Evolutionary conservation across 2,329 filamentous ascomycete genomes (phyloP), one percentile per base, ranked within the genome.

Genomic region (Podosphaera aphanis): DNA sequence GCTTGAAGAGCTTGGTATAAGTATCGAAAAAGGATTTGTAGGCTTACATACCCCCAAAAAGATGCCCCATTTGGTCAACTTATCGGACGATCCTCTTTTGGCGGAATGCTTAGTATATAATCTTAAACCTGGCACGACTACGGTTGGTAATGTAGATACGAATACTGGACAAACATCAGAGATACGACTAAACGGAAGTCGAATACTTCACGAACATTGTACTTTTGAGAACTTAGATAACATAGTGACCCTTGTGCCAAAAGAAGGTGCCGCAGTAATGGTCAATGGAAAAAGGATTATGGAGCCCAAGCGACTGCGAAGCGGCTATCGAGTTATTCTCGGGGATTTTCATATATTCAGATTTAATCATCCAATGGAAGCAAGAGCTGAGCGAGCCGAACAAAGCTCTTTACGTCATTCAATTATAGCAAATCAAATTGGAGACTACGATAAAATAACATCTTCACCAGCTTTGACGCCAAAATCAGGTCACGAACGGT

Each of bases 321-420:
- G 86, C 56, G 90, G 90, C 5, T 93, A 86, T 60, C 80, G 90
- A 50, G 82, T 98, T 46, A 98, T 98, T 50, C 68, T 98, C 8
- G 90, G 90, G 36, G 90, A 98, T 61, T 98, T 98, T 55, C 90
- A 98, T 61, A 98, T 98, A 49, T 95, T 98, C 64, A 73, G 90
- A 47, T 98, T 98, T 67, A 98, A 95, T 56, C 86, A 98, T 59
- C 90, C 90, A 0, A 80, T 93, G 68, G 90, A 98, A 64, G 90
- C 90, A 25, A 77, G 83, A 48, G 88, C 86, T 2, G 90, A 98
- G 63, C 70, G 90, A 46, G 86, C 84, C 13, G 84, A 93, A 50
- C 76, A 84, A 57, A 93, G 83, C 57, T 66, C 93, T 18, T 67
- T 98, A 47, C 79, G 88, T 40, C 88, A 95, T 57, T 92, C 86